These are phyloP conservation scores for Cadophora luteo-olivacea DNA, from an alignment of 2,329 filamentous ascomycete genomes.

Conservation along the genomic window DNA sequence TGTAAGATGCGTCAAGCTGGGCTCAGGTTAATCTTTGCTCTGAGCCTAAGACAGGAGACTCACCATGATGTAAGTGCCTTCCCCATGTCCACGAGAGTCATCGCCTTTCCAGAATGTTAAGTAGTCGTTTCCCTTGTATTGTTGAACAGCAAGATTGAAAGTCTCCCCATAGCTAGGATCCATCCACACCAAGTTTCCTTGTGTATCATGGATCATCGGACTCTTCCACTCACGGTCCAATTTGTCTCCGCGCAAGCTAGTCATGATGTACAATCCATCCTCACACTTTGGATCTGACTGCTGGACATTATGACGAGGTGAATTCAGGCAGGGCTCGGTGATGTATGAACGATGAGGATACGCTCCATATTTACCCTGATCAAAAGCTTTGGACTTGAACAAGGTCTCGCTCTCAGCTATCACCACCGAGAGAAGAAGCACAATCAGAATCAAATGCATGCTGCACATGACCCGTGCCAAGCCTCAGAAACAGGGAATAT, in stretches of 20 bases:
- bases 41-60: neutral
- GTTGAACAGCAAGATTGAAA: slow-evolving; percentile 41
- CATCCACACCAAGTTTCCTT: slow-evolving; percentile 33
- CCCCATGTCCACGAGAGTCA: slow-evolving; percentile 39
- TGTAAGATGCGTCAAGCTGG: slow-evolving; percentile 38
- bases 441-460: neutral
- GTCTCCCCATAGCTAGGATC: slow-evolving; percentile 26
- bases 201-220: slow-evolving; percentile 31
- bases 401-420: neutral
- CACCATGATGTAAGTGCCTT: slow-evolving; percentile 23
- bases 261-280: slow-evolving; percentile 27
- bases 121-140: slow-evolving; percentile 51
- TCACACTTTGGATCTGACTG: slow-evolving; percentile 24
- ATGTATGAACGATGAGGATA: slow-evolving; percentile 47
- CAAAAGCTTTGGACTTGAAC: slow-evolving; percentile 37
- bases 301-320: slow-evolving; percentile 28
- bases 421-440: neutral
- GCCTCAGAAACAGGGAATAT: neutral
- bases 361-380: slow-evolving; percentile 44
- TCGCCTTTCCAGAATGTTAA: slow-evolving; percentile 56
- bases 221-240: slow-evolving; percentile 25
- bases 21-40: neutral
- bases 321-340: slow-evolving; percentile 40
- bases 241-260: slow-evolving; percentile 28
- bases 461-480: neutral